Conservation (phyloP, 2,329 filamentous ascomycete genomes). For the Fusarium brachygibbosum region DNA sequence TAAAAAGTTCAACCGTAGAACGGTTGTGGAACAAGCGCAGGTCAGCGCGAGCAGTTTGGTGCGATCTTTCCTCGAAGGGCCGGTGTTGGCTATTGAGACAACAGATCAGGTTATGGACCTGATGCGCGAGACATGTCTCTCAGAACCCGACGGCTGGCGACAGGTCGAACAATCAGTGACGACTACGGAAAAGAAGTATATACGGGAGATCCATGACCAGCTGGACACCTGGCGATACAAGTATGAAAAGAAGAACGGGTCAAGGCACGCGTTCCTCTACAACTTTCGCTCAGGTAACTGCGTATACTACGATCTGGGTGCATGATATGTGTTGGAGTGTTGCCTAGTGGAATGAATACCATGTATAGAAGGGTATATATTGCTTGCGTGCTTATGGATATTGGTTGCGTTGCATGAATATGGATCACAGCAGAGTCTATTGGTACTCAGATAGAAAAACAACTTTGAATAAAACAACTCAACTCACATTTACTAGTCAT, state of each 20-base stretch:
- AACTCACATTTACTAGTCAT: neutral
- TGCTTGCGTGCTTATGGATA: neutral
- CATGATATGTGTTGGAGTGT: slow-evolving; percentile 35
- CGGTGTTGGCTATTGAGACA: slow-evolving; percentile 89
- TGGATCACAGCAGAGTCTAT: neutral
- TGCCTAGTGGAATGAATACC: neutral
- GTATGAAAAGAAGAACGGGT: slow-evolving; percentile 67
- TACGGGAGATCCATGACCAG: slow-evolving; percentile 85
- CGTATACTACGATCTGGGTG: slow-evolving; percentile 84
- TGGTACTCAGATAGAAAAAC: neutral
- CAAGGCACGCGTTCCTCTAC: slow-evolving; percentile 86
- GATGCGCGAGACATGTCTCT: slow-evolving; percentile 79
- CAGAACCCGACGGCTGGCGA: slow-evolving; percentile 87
- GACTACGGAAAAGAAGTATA: slow-evolving; percentile 82
- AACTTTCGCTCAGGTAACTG: slow-evolving; percentile 89
- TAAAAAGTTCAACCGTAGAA: slow-evolving; percentile 91
- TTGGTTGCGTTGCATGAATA: slow-evolving; percentile 12
- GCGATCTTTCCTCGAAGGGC: slow-evolving; percentile 79
- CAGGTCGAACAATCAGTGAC: slow-evolving; percentile 82
- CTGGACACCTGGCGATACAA: slow-evolving; percentile 72
- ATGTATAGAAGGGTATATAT: neutral
- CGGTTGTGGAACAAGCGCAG: slow-evolving; percentile 85
- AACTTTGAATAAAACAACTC: slow-evolving; percentile 22
- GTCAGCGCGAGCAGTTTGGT: slow-evolving; percentile 71
- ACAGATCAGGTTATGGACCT: slow-evolving; percentile 85